Base-by-base conservation (phyloP, 805 yeast genomes). In the Jamesozyma piceae region DNA sequence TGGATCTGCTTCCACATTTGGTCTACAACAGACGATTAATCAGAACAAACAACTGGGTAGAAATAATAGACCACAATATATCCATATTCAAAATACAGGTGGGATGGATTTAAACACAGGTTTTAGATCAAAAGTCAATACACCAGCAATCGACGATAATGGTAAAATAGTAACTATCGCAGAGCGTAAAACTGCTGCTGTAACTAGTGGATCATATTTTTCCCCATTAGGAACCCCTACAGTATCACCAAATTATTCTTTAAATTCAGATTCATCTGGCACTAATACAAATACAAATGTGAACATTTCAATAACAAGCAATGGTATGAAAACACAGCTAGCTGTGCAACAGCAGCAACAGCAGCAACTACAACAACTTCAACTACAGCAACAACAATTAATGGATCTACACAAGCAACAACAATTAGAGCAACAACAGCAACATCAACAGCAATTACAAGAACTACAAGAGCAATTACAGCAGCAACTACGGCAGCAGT, bases 81-180 rank as follows among this genome's bases (percentile, higher is more conserved):
- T 58, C 27, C 54, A 54, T 28, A 44, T 58, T 27, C 50, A 53
- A 29, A 49, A 47, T 38, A 27, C 47, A 14, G 30, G 48, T 10
- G 46, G 49, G 4, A 22, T 38, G 20, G 41, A 35, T 29, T 19
- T 38, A 11, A 42, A 41, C 14, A 11, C 35, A 6, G 31, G 34
- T 8, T 42, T 34, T 13, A 46, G 56, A 36, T 49, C 64, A 8
- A 54, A 47, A 33, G 47, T 59, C 3, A 56, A 60, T 34, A 62
- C 67, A 1, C 67, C 67, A 3, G 62, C 64, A 13, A 60, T 63
- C 37, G 67, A 63, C 45, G 67, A 63, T 37, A 55, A 63, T 40
- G 67, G 67, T 31, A 63, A 63, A 41, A 41, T 63, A 47, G 58
- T 63, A 2, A 58, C 60, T 2, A 54, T 60, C 6, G 54, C 58